These are phyloP conservation scores for Aspergillus amoenus DNA, from an alignment of 2,329 filamentous ascomycete genomes.

Conservation along the genomic window DNA sequence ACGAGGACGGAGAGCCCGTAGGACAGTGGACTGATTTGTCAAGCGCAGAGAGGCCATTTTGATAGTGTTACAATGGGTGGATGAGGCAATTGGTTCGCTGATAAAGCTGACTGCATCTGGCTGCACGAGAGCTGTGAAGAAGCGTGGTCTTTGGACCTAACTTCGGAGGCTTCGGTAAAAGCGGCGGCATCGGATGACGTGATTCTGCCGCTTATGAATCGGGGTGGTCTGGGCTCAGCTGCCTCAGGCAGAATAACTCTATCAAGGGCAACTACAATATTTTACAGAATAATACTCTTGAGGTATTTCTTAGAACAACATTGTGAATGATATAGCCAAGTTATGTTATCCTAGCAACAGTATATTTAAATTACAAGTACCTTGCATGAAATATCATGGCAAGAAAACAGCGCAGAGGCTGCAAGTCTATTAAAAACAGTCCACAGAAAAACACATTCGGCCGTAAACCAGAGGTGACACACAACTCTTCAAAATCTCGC, in stretches of 20 bases:
- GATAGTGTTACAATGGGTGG: neutral
- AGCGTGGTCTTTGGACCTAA: neutral
- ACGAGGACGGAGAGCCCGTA: conserved; percentile 12
- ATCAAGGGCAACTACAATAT: neutral
- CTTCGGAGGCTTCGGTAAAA: neutral
- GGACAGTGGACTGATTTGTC: conserved; percentile 13
- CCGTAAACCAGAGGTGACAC: conserved; percentile 11
- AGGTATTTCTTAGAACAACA: neutral
- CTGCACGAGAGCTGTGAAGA: neutral
- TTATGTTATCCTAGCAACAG: neutral
- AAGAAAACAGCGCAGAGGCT: conserved; percentile 14
- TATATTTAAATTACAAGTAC: conserved; percentile 6
- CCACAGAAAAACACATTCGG: conserved; percentile 10
- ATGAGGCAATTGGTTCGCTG: conserved; percentile 7
- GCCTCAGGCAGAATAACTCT: conserved; percentile 14
- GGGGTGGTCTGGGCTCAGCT: conserved; percentile 23
- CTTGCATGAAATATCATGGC: conserved; percentile 3
- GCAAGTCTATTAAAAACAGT: conserved; percentile 20
- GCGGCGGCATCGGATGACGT: conserved; percentile 30
- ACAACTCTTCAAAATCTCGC: conserved; percentile 24
- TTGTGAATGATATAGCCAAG: neutral
- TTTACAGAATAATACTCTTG: neutral
- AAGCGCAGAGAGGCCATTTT: conserved; percentile 17
- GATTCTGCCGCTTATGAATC: conserved; percentile 35
- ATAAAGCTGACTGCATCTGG: neutral